Conservation (phyloP, 208 protist species). For the Acanthamoeba sp. region DNA sequence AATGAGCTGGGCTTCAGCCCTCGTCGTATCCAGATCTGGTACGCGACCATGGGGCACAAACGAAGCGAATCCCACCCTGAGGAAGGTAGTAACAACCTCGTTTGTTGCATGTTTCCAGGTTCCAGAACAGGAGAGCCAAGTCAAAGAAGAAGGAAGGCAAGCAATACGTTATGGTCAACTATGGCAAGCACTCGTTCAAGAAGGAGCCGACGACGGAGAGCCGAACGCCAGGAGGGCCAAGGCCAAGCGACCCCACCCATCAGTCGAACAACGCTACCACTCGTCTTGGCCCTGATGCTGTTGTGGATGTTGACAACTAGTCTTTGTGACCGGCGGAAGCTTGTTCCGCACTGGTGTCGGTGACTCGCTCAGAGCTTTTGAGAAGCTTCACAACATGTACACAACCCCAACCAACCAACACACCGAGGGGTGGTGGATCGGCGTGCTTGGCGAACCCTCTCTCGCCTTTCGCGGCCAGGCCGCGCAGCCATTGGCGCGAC, state of each 20-base stretch:
- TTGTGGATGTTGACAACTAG: too few relatives aligned
- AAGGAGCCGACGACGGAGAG: not conserved
- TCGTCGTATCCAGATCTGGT: slow-evolving; percentile 28
- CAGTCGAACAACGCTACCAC: too few relatives aligned
- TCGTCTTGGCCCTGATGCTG: too few relatives aligned
- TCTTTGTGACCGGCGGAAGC: too few relatives aligned
- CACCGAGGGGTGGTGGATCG: too few relatives aligned
- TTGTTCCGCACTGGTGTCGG: too few relatives aligned
- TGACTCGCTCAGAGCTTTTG: too few relatives aligned
- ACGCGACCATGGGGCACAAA: not conserved
- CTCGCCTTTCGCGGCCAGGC: not conserved
- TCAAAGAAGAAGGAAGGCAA: slow-evolving; percentile 46
- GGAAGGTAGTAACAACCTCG: too few relatives aligned
- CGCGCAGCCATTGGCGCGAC: not conserved
- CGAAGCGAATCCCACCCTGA: not conserved
- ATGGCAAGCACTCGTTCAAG: slow-evolving; percentile 51
- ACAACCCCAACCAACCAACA: too few relatives aligned
- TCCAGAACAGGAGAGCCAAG: slow-evolving; percentile 11
- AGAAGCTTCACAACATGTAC: too few relatives aligned
- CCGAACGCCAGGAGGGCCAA: not conserved
- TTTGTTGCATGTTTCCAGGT: not conserved
- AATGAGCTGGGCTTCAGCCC: slow-evolving; percentile 30
- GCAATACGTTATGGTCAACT: slow-evolving; percentile 33
- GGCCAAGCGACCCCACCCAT: too few relatives aligned
- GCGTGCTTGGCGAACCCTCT: not conserved